Evolutionary conservation across 768 basidiomycete species (phyloP).

Genomic region (Pleurotus pulmonarius): DNA sequence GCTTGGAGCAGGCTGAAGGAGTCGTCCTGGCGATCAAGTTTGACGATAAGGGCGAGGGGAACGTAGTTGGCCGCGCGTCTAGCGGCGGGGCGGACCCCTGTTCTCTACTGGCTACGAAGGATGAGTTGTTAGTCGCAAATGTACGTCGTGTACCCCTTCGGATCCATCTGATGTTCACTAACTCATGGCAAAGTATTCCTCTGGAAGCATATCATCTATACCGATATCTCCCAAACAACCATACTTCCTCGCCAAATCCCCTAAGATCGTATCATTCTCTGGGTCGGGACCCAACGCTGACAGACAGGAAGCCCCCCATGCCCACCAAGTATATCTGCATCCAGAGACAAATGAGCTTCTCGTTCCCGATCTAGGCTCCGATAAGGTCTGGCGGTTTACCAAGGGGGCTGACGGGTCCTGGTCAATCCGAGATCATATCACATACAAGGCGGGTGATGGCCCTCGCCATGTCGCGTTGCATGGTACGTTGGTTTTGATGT

Average conservation of each 20-base stretch:
- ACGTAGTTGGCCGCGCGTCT: constrained; percentile 41
- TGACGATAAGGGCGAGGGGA: constrained; percentile 47
- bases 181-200: constrained; percentile 53
- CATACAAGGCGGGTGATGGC: constrained; percentile 54
- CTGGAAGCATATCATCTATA: constrained; percentile 54
- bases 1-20: constrained; percentile 67
- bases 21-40: constrained; percentile 57
- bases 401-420: constrained; percentile 42
- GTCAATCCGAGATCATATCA: constrained; percentile 44
- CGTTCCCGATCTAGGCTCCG: constrained; percentile 74
- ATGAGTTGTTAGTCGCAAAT: constrained; percentile 66
- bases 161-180: background rate
- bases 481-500: constrained; percentile 35
- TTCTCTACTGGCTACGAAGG: constrained; percentile 51
- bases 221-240: constrained; percentile 49
- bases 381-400: constrained; percentile 57
- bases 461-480: constrained; percentile 67
- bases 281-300: constrained; percentile 61
- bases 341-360: constrained; percentile 53
- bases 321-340: constrained; percentile 65
- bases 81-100: constrained; percentile 66
- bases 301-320: constrained; percentile 72
- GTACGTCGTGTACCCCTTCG: constrained; percentile 39
- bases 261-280: constrained; percentile 37
- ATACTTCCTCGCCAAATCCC: constrained; percentile 32